Conservation (phyloP, 345 rosid species). For the Arabidopsis arenosa region DNA sequence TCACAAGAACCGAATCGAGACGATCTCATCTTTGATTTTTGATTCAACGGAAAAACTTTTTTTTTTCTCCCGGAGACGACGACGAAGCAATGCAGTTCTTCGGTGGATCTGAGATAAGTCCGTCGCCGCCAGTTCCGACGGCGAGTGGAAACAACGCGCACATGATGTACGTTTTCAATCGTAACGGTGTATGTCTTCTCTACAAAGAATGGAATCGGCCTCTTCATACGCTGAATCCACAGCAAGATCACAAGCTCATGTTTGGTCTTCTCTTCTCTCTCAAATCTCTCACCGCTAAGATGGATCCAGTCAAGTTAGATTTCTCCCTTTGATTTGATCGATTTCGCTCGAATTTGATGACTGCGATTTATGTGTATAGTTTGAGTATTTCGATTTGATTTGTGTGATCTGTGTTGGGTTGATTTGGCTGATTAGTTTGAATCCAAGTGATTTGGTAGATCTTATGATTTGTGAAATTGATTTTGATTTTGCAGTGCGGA, state of each 20-base stretch:
- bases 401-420: neutral
- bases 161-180: constrained; percentile 83
- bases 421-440: constrained; percentile 5
- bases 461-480: neutral
- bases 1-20: neutral
- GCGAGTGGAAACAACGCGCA: constrained; percentile 83
- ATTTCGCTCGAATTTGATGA: neutral
- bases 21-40: neutral
- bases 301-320: constrained; percentile 84
- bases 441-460: constrained; percentile 2
- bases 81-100: constrained; percentile 74
- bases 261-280: constrained; percentile 98
- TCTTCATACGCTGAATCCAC: constrained; percentile 80
- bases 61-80: neutral
- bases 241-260: constrained; percentile 96
- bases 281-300: constrained; percentile 91
- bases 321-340: constrained; percentile 24
- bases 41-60: no score
- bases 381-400: constrained; percentile 1
- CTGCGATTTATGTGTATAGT: neutral
- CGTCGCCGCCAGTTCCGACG: constrained; percentile 79
- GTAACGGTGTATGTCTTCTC: constrained; percentile 88
- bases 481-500: constrained; percentile 53
- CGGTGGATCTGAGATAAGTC: constrained; percentile 89
- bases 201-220: constrained; percentile 93